phyloP scores from a whole-genome alignment of 805 yeast genomes.

The Suhomyces kilbournensis region DNA sequence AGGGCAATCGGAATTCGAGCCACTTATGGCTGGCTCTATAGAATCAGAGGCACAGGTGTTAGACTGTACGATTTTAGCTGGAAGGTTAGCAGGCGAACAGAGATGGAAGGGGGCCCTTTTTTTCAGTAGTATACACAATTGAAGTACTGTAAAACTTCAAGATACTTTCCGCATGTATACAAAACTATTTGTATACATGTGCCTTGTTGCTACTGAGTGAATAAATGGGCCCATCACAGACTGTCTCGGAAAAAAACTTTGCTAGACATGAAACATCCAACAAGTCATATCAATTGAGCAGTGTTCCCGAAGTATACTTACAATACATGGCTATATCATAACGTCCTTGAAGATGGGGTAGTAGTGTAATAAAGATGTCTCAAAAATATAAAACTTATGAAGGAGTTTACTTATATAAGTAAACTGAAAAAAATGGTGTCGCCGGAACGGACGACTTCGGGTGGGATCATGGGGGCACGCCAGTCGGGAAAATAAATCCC shows the following conservation, averaged over 20 bases:
- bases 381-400: not conserved
- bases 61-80: slow-evolving; percentile 7
- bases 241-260: not conserved
- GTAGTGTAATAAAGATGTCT: not conserved
- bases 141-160: too few relatives aligned
- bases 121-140: not conserved
- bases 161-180: too few relatives aligned
- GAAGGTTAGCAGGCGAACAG: not conserved
- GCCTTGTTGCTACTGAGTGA: not conserved
- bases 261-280: not conserved
- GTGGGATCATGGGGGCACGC: slow-evolving; percentile 3
- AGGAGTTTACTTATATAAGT: not conserved
- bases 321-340: slow-evolving; percentile 12
- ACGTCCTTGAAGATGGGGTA: not conserved
- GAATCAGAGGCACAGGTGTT: slow-evolving; percentile 2
- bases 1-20: slow-evolving; percentile 4
- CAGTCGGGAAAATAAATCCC: not conserved
- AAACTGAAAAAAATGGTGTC: not conserved
- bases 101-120: not conserved
- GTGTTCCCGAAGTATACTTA: slow-evolving; percentile 1
- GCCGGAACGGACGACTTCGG: slow-evolving; percentile 2
- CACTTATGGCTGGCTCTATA: not conserved
- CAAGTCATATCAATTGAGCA: not conserved
- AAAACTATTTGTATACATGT: not conserved
- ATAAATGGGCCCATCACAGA: not conserved